Conservation (phyloP, 129 eudicot genomes). For the Flaveria robusta region DNA sequence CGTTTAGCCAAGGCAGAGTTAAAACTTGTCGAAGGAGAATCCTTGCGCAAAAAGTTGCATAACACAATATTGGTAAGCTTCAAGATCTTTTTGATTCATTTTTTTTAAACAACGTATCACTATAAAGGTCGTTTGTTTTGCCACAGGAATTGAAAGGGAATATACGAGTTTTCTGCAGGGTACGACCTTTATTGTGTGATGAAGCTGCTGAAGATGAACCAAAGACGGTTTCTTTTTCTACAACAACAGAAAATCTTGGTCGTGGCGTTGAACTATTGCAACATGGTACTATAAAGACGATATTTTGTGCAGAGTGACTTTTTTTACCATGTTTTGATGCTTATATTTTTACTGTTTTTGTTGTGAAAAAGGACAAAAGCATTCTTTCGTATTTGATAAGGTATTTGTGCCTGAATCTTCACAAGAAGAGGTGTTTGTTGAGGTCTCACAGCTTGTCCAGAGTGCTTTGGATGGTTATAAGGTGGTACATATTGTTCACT, state of each 20-base stretch:
- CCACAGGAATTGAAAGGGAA: slow-evolving; percentile 95
- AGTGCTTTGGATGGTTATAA: slow-evolving; percentile 99
- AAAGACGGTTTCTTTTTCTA: slow-evolving; percentile 67
- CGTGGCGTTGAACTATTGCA: slow-evolving; percentile 83
- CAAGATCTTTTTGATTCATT: background rate
- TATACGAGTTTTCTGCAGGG: slow-evolving; percentile 96
- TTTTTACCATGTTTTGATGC: slow-evolving; percentile 3
- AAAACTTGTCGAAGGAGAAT: slow-evolving; percentile 84
- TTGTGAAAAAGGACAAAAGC: slow-evolving; percentile 66
- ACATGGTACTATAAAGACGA: slow-evolving; percentile 55
- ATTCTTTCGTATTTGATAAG: slow-evolving; percentile 80
- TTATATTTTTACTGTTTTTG: slow-evolving; percentile 2
- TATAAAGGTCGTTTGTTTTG: slow-evolving; percentile 15
- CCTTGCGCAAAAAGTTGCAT: slow-evolving; percentile 83
- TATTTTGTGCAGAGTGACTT: slow-evolving; percentile 7
- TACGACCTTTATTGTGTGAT: slow-evolving; percentile 76
- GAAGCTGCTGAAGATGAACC: slow-evolving; percentile 61
- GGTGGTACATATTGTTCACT: slow-evolving; percentile 43
- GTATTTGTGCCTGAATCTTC: slow-evolving; percentile 86
- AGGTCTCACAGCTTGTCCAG: slow-evolving; percentile 93
- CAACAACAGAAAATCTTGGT: slow-evolving; percentile 68
- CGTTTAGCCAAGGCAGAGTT: slow-evolving; percentile 82
- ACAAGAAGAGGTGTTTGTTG: slow-evolving; percentile 89
- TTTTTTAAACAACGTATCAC: background rate
- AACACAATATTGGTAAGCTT: slow-evolving; percentile 78